Conservation (phyloP, 2,329 filamentous ascomycete genomes). For the Trichoderma oligosporum region DNA sequence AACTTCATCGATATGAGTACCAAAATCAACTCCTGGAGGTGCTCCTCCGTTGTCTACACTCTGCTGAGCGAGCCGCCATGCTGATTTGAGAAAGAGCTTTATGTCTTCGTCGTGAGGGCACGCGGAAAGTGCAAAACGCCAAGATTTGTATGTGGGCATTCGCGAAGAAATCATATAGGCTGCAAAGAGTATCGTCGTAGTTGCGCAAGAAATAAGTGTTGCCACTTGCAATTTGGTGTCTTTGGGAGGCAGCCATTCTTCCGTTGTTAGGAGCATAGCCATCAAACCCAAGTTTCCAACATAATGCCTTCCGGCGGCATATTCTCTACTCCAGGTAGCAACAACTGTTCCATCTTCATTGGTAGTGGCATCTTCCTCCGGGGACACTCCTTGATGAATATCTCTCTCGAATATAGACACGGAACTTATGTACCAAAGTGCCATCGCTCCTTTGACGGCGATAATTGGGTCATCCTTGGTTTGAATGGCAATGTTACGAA, state of each 20-base stretch:
- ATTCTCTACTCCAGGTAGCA: slow-evolving; percentile 20
- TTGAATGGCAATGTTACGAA: slow-evolving; percentile 6
- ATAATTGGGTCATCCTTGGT: slow-evolving; percentile 10
- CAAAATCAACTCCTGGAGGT: slow-evolving; percentile 23
- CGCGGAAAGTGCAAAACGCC: neutral
- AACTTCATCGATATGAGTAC: slow-evolving; percentile 23
- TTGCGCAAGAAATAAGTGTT: slow-evolving; percentile 21
- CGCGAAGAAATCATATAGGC: slow-evolving; percentile 23
- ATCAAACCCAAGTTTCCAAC: slow-evolving; percentile 27
- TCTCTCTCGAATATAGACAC: slow-evolving; percentile 21
- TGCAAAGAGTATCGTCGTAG: slow-evolving; percentile 25
- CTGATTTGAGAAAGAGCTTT: slow-evolving; percentile 19
- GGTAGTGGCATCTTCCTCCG: slow-evolving; percentile 10
- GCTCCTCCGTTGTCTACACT: neutral
- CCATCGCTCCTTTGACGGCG: slow-evolving; percentile 21
- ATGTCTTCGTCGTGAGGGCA: slow-evolving; percentile 14
- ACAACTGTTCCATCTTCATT: slow-evolving; percentile 5
- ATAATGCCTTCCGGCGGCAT: slow-evolving; percentile 18
- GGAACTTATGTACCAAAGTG: slow-evolving; percentile 23
- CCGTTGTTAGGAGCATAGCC: slow-evolving; percentile 26
- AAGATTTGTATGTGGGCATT: slow-evolving; percentile 13
- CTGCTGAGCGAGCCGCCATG: slow-evolving; percentile 22
- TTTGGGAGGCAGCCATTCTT: slow-evolving; percentile 20
- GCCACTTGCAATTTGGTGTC: slow-evolving; percentile 22
- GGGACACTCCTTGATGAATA: slow-evolving; percentile 19